Conservation (phyloP, 2,329 filamentous ascomycete species). For the Cordyceps pruinosa region DNA sequence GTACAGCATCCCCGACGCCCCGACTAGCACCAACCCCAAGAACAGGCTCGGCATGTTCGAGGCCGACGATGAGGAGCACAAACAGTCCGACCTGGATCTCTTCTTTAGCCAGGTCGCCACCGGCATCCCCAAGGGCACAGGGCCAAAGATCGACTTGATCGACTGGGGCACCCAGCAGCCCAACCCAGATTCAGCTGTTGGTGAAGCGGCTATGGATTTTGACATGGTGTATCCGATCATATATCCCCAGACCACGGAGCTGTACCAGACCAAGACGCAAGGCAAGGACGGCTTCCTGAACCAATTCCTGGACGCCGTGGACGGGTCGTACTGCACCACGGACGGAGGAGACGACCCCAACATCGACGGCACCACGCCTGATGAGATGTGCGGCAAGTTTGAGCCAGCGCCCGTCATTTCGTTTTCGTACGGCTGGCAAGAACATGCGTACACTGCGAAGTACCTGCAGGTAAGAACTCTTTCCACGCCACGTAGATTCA, state of each 20-base stretch:
- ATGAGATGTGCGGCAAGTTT: constrained; percentile 23
- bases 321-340: constrained; percentile 44
- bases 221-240: constrained; percentile 46
- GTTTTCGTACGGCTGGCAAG: constrained; percentile 40
- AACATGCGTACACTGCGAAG: constrained; percentile 32
- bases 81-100: constrained; percentile 32
- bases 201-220: constrained; percentile 42
- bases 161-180: constrained; percentile 17
- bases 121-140: constrained; percentile 30
- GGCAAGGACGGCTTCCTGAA: constrained; percentile 26
- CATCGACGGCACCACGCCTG: constrained; percentile 40
- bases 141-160: constrained; percentile 26
- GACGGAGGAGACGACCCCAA: constrained; percentile 34
- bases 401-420: constrained; percentile 26
- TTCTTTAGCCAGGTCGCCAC: constrained; percentile 27
- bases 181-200: not conserved
- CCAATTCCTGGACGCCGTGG: constrained; percentile 45
- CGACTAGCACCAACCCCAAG: constrained; percentile 15
- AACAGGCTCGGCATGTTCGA: constrained; percentile 38
- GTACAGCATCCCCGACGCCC: constrained; percentile 29
- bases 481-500: not conserved
- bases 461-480: constrained; percentile 31
- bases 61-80: constrained; percentile 32
- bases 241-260: constrained; percentile 41
- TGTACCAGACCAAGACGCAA: constrained; percentile 18